Evolutionary conservation across 1,139 yeast genomes (phyloP), one percentile per base, ranked within the genome.

Genomic region (Ogataea hybrid): DNA sequence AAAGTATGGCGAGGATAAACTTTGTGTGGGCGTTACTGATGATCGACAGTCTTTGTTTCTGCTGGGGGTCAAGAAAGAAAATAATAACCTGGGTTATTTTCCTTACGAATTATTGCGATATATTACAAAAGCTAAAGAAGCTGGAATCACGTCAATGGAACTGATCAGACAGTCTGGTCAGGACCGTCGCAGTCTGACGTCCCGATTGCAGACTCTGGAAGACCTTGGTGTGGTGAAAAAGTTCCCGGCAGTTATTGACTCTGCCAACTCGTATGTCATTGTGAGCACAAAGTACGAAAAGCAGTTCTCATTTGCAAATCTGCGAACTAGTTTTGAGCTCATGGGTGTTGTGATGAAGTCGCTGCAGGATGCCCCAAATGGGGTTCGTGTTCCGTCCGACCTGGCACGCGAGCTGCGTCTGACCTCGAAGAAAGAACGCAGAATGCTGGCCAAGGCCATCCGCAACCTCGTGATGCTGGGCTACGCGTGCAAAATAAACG

Each of bases 171-270:
- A 65, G 12, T 77, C 88, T 0, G 75, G 75, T 6, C 92, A 84
- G 59, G 92, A 84, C 54, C 77, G 82, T n/a, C 69, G 90, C 47
- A 81, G 89, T 42, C 65, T 82, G 31, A 80, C 89, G 0, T 69
- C 79, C 2, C 68, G 92, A 51, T 66, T 82, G 41, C 77, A 75
- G 51, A 70, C 72, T 38, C 61, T 84, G 23, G 77, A 71, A 45
- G 75, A 70, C 12, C 58, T 65, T 43, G 71, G 76, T 16, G 61
- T 79, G 18, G 73, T 81, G 5, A 63, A 63, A 18, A 77, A 72
- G 49, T 64, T 59, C 32, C 48, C 58, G 4, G 49, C 56, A 2
- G 37, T 49, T 17, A 40, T 47, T 3, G 46, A 50, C 10, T 46
- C 46, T 2, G 37, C 43, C 4, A 48, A 43, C 16, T 49, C 61